Evolutionary conservation across 2,329 filamentous ascomycete genomes (phyloP).

Genomic region (Pseudogymnoascus sp.): DNA sequence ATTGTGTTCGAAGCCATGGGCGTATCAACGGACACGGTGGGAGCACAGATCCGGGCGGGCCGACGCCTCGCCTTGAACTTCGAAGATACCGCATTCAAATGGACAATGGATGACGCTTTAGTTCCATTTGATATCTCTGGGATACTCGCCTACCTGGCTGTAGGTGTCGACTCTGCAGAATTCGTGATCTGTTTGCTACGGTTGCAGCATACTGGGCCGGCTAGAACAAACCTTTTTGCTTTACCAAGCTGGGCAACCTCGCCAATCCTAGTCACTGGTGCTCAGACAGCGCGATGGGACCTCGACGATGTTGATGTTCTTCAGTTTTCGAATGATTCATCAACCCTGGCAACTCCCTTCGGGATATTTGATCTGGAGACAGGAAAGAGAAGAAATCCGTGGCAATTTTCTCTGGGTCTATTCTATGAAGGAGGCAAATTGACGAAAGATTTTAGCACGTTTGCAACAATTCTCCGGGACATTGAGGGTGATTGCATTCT

Average conservation of each 20-base stretch:
- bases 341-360: background rate
- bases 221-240: conserved; percentile 7
- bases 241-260: background rate
- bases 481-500: background rate
- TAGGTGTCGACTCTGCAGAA: background rate
- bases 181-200: conserved; percentile 8
- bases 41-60: background rate
- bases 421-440: background rate
- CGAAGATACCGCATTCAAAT: background rate
- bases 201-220: background rate
- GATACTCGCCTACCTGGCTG: background rate
- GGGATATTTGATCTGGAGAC: background rate
- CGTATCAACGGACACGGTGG: background rate
- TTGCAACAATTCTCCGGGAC: background rate
- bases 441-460: background rate
- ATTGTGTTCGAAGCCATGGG: background rate
- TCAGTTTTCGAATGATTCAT: conserved; percentile 2
- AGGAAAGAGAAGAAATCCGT: background rate
- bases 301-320: conserved; percentile 9
- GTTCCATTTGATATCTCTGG: background rate
- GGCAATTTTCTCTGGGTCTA: background rate
- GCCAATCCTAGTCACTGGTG: background rate
- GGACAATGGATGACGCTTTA: background rate
- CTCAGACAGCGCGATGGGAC: background rate
- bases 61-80: background rate